These are phyloP conservation scores for Periconia macrospinosa DNA, from an alignment of 2,329 filamentous ascomycete species.

Conservation along the genomic window DNA sequence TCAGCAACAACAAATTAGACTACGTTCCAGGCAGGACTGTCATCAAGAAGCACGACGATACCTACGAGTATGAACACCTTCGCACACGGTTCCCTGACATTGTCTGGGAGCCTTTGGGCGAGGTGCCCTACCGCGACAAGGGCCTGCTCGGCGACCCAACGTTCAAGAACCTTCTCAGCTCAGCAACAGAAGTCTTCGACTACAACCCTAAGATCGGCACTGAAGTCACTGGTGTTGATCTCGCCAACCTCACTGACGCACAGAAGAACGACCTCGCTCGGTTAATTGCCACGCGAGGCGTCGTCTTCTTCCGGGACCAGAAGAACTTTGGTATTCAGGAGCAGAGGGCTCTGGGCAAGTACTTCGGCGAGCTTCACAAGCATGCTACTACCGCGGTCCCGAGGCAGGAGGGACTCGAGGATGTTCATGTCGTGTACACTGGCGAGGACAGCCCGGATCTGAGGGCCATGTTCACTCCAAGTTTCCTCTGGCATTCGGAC, in stretches of 20 bases:
- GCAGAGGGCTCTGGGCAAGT: constrained; percentile 54
- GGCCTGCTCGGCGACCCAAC: constrained; percentile 57
- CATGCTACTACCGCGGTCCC: constrained; percentile 60
- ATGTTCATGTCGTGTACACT: constrained; percentile 60
- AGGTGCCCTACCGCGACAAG: constrained; percentile 56
- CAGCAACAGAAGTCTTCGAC: constrained; percentile 59
- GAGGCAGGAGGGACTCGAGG: constrained; percentile 52
- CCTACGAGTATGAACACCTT: constrained; percentile 57
- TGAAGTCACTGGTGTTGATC: constrained; percentile 55
- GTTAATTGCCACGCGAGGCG: constrained; percentile 57
- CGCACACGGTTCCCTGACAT: constrained; percentile 57
- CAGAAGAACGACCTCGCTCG: constrained; percentile 59
- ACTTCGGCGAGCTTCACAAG: constrained; percentile 58
- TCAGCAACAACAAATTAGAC: constrained; percentile 26
- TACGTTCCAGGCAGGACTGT: constrained; percentile 54
- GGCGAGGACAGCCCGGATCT: constrained; percentile 58
- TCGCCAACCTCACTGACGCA: constrained; percentile 52
- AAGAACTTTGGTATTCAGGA: constrained; percentile 57
- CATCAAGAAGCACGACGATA: constrained; percentile 48
- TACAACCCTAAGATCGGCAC: constrained; percentile 61
- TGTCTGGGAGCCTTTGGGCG: constrained; percentile 53
- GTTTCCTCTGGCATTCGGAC: constrained; percentile 60
- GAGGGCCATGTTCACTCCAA: constrained; percentile 57
- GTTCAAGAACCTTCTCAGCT: constrained; percentile 56
- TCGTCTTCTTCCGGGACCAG: constrained; percentile 62